Base-by-base conservation (phyloP, 352 stramenopile genomes). In the Phytophthora capsici region DNA sequence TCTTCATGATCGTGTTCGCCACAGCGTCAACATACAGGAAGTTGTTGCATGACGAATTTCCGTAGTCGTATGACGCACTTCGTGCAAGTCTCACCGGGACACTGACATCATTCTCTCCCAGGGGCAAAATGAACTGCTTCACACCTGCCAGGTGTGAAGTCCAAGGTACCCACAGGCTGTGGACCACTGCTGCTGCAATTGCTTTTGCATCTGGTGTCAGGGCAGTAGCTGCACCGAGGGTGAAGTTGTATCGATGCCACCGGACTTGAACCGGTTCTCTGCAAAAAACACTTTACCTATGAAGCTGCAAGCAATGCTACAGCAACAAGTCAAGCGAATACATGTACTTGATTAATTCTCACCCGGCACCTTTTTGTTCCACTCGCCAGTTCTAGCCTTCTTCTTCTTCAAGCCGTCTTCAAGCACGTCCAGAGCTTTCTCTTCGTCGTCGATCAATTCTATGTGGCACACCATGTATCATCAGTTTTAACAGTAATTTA, bases 361-460 rank as follows among this genome's bases (percentile, higher is more conserved):
- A 45, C 58, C 57, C 26, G 57, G 50, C 17, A 73, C 41, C 48
- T 64, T 77, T 51, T 74, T 78, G 61, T 81, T 81, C 73, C 73
- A 78, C 56, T 79, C 66, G 54, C 53, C 73, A 6, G 68, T 82
- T 65, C 82, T 73, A 59, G 90, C 76, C 51, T 93, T 94, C 63
- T 94, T 94, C 82, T 94, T 94, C 67, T 89, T 84, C 44, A 91
- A 55, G 12, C 82, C 83, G 32, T 79, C 82, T 34, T 94, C 82
- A 7, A 89, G 75, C 34, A 82, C 74, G 25, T 94, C 81, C 16
- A 79, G 57, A 12, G 73, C 60, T 8, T 88, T 73, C 12, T 82
- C 77, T 38, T 82, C 73, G 8, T 73, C 76, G 26, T 75, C 73
- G 5, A 67, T 49, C 58, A 92, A 59, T 43, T 84, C 83, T 90